Percentiles rank a stretch among this genome's conserved stretches.
Evolutionary conservation across 1,284 basidiomycete species (phyloP).

Genomic region (Ustilago trichophora): DNA sequence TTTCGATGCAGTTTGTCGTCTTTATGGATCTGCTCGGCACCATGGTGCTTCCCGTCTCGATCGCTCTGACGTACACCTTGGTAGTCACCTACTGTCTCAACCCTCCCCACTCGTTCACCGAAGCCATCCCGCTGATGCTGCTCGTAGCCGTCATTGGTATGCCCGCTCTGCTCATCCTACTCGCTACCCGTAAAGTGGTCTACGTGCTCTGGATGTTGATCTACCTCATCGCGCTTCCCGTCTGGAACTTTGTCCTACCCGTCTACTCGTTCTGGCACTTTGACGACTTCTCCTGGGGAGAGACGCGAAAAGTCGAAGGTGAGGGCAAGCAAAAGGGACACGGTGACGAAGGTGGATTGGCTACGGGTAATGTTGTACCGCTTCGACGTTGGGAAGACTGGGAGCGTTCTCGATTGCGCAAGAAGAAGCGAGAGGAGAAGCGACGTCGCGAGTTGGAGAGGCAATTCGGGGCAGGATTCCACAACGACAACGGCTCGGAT

Average conservation of each 20-base stretch:
- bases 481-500: conserved; percentile 70
- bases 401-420: conserved; percentile 95
- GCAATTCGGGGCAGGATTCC: conserved; percentile 74
- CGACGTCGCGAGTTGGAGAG: conserved; percentile 68
- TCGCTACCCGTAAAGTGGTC: conserved; percentile 91
- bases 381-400: conserved; percentile 98
- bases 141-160: conserved; percentile 90
- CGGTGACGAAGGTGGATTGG: conserved; percentile 73
- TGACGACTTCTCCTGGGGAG: conserved; percentile 99
- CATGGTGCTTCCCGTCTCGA: conserved; percentile 92
- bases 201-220: conserved; percentile 98
- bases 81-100: conserved; percentile 79
- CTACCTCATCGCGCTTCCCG: conserved; percentile 75
- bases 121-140: conserved; percentile 92
- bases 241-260: conserved; percentile 75
- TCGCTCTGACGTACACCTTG: conserved; percentile 87
- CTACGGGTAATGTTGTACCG: conserved; percentile 77
- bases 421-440: conserved; percentile 87
- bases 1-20: conserved; percentile 80
- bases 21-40: conserved; percentile 99
- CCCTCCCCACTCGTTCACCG: conserved; percentile 84
- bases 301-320: conserved; percentile 91
- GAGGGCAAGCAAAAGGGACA: conserved; percentile 74
- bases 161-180: conserved; percentile 88
- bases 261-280: conserved; percentile 99